Evolutionary conservation across 2,329 filamentous ascomycete species (phyloP), one percentile per base, ranked within the genome.

Genomic region (Fusarium tanahbumbuense): DNA sequence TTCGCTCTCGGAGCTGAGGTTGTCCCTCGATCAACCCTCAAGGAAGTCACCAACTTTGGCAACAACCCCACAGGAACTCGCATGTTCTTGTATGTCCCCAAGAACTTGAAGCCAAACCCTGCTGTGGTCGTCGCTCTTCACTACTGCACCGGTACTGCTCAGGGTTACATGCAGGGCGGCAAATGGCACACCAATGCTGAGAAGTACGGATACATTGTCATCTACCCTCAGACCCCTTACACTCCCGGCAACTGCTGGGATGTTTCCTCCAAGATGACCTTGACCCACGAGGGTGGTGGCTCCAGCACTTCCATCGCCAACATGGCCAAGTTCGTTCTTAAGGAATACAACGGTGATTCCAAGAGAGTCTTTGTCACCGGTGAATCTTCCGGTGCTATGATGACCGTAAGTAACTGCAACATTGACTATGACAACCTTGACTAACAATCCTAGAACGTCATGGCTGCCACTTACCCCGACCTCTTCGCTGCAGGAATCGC

Each of bases 351-450:
- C 1, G 60, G 58, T 15, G 60, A 64, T 23, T 12, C 60, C 8
- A 64, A 64, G 60, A 37, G 34, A 11, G 60, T 64, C 2, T 64
- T 64, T 20, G 59, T 64, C 20, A 64, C 60, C 30, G 60, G 60
- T 30, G 60, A 64, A 45, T 64, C 60, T 20, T 64, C 60, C 4
- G 60, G 60, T 4, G 60, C 60, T 23, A 64, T 64, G 60, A 64
- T 64, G 60, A 64, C 60, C 9, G 60, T 64, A 11, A 42, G 60
- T 56, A 7, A 27, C 3, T 11, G 6, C 4, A 13, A 3, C 3
- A 13, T 7, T 7, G 2, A 16, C 6, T 10, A 22, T 5, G 2
- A 25, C 3, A 7, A 0, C 0, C 3, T 11, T 0, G 8, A 2
- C 57, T 63, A 28, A 63, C 3, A 18, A 2, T 4, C 1, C 8